A percentile compares a stretch with the other conserved stretches of the same genome.
Evolutionary conservation across 768 basidiomycete genomes (phyloP).

Genomic region (Albatrellus ellisii): DNA sequence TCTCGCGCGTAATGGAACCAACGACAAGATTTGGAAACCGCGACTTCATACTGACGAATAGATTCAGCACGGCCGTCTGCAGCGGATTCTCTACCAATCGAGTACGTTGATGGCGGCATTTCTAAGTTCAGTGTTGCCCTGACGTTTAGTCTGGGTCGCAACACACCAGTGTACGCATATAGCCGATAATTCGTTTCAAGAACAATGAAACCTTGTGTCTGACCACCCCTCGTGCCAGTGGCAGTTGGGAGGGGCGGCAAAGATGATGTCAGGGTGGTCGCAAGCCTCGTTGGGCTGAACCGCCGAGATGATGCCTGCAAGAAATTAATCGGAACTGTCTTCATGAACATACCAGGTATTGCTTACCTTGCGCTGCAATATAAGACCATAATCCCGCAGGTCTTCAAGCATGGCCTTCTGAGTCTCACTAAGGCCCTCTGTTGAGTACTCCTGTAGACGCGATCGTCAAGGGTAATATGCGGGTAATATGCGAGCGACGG

Average conservation of each 20-base stretch:
- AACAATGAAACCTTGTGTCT: constrained; percentile 83
- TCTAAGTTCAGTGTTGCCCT: neutral
- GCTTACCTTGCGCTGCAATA: constrained; percentile 70
- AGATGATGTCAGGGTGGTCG: constrained; percentile 89
- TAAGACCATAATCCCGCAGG: constrained; percentile 86
- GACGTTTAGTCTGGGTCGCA: neutral
- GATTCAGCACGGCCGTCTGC: constrained; percentile 89
- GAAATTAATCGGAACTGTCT: neutral
- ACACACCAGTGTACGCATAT: constrained; percentile 90
- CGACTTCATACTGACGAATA: constrained; percentile 86
- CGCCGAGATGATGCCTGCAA: constrained; percentile 57
- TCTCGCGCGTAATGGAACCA: constrained; percentile 88
- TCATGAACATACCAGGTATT: neutral
- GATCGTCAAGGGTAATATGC: constrained; percentile 3
- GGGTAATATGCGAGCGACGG: constrained; percentile 17
- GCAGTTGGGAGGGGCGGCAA: constrained; percentile 66
- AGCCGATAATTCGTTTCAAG: constrained; percentile 97
- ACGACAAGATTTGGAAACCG: constrained; percentile 97
- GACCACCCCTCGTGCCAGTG: constrained; percentile 36
- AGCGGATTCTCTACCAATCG: constrained; percentile 94
- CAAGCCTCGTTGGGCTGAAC: constrained; percentile 89
- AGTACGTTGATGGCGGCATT: constrained; percentile 6
- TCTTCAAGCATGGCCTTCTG: constrained; percentile 85
- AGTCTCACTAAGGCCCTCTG: constrained; percentile 62
- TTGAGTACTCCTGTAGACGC: constrained; percentile 68